Evolutionary conservation across 768 basidiomycete species (phyloP), one percentile per base, ranked within the genome.

Genomic region (Psilocybe tampanensis): DNA sequence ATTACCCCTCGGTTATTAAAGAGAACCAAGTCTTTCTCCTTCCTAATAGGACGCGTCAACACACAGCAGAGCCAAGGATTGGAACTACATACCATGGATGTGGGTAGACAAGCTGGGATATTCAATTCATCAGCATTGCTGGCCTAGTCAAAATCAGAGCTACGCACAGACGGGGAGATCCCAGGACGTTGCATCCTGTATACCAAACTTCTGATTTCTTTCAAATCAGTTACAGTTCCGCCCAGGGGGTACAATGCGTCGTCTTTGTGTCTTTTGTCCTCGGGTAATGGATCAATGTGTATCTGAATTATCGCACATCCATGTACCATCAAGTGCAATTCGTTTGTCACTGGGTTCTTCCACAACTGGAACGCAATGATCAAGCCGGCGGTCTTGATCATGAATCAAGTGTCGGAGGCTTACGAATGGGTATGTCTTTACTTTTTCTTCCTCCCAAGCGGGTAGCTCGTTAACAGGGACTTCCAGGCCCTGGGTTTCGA

Each of bases 331-430:
- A 94, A 83, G 66, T 93, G 89, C 13, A 95, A 79, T 1, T 75
- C 73, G n/a, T 84, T 84, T 2, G 92, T 94, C 8, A 85, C 80
- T 0, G 91, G 90, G 70, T 94, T 94, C 77, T 93, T 94, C 93
- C 93, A 95, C 13, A 86, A 65, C 86, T 91, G 44, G 18, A 34
- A 39, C 21, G n/a, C 39, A 19, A 32, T 3, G 2, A n/a, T 53
- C 24, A 13, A 3, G 24, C 29, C 13, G 11, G n/a, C 2, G 18
- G 32, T 53, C 23, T 47, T 47, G 58, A 33, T 51, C 33, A 22
- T 15, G 18, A 33, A 23, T 11, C 11, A 47, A 17, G 23, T 13
- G 9, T 7, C 24, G 39, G 21, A 44, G 26, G 70, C 74, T 57
- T 56, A 76, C 76, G 26, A 91, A 66, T 21, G 93, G 92, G 53